Evolutionary conservation across 352 stramenopile genomes (phyloP), one percentile per base, ranked within the genome.

Genomic region (Pythium plurisporium): DNA sequence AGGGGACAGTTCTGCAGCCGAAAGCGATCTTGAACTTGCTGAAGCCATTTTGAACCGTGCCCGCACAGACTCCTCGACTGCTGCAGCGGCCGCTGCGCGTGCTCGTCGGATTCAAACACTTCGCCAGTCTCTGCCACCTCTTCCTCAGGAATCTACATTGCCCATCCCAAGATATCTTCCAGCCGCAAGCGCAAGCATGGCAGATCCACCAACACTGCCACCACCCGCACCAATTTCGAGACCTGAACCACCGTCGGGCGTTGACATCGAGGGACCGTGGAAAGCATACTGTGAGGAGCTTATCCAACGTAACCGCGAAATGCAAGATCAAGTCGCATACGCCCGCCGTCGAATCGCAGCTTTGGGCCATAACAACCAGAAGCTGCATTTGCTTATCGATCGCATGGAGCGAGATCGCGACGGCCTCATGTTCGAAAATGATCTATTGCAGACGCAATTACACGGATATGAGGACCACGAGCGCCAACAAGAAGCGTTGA

Each of bases 321-420:
- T 90, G 74, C 78, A 90, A 30, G 74, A 89, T 49, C 82, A 92
- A 59, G 64, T 88, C n/a, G 56, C 79, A 22, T 76, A 82, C 38
- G 74, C 74, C 4, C 72, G 82, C 14, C 69, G 70, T 11, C 70
- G 80, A 14, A 82, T 90, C 50, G 76, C 85, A 4, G 78, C 87
- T 33, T 51, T 91, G 23, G 83, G 74, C 19, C 82, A 87, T 67
- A 86, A 87, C 58, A 92, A 91, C 48, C 80, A 91, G 51, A 91
- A 94, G 41, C 62, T 94, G 20, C 79, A 94, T 38, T 64, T 91
- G 38, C 69, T 94, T 19, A 73, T 91, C 19, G 82, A 94, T 44
- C 78, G 83, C n/a, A 78, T 94, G 34, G 85, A 94, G 43, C 82
- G 79, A 44, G 85, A 94, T 48, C 85, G 85, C 12, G 82, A 94